Evolutionary conservation across 2,329 filamentous ascomycete species (phyloP).

Genomic region (Nakataea oryzae): DNA sequence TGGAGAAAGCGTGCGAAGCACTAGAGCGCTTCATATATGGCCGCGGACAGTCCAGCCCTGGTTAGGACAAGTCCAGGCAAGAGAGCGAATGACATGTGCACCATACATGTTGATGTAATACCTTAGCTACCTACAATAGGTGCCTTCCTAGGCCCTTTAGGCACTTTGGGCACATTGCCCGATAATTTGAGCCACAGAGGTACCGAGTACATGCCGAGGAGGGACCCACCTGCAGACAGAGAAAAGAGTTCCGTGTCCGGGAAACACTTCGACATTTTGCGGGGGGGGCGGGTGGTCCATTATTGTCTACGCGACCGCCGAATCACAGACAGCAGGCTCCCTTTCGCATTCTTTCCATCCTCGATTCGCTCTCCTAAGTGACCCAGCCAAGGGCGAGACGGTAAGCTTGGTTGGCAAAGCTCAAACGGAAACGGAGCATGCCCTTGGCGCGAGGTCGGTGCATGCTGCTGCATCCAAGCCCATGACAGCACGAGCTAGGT

Average conservation of each 20-base stretch:
- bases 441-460: background rate
- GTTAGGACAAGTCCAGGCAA: background rate
- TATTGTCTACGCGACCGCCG: background rate
- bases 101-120: background rate
- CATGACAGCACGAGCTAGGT: background rate
- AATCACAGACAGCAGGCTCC: background rate
- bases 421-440: background rate
- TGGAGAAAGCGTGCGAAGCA: slow-evolving; percentile 35
- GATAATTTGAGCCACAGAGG: too few relatives aligned
- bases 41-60: background rate
- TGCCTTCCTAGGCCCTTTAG: too few relatives aligned
- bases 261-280: too few relatives aligned
- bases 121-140: too few relatives aligned
- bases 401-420: background rate
- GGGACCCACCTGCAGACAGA: too few relatives aligned
- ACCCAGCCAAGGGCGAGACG: background rate
- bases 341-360: background rate
- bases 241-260: too few relatives aligned
- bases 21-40: slow-evolving; percentile 39
- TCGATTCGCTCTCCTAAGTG: too few relatives aligned
- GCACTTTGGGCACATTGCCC: too few relatives aligned
- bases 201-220: too few relatives aligned
- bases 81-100: background rate
- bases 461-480: background rate
- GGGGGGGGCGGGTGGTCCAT: background rate